Evolutionary conservation across 352 stramenopile genomes (phyloP), one percentile per base, ranked within the genome.

Genomic region (Phytophthora quininea): DNA sequence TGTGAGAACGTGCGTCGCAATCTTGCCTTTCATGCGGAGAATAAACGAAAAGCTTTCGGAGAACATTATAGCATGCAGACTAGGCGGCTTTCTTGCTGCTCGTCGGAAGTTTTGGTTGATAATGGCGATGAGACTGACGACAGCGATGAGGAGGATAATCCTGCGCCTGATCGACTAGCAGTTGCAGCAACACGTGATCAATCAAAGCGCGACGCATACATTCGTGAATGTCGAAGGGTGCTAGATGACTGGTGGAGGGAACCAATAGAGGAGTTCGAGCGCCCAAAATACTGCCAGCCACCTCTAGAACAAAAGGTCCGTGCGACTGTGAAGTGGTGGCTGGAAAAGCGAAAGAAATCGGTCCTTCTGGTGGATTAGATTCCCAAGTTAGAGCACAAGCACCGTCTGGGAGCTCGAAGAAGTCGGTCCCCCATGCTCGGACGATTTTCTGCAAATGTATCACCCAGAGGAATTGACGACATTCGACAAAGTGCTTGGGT

Each of bases 171-270:
- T 31, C 59, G 69, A 19, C 64, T 60, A 31, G 42, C 77, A 12
- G 62, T 63, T 11, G 40, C 60, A 37, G 54, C 47, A 5, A 68
- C 62, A 38, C 73, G 75, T 8, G 62, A 87, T 50, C 73, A 88
- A 29, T 71, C 82, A 9, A 89, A 89, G 27, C 81, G 86, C 27
- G 83, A 93, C 45, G 81, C 79, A 7, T 95, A 93, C 58, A 80
- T 93, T 54, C 83, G 71, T n/a, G 86, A 93, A 49, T 95, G 86
- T 58, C 89, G 82, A 50, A 68, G 80, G 5, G 72, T 95, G 24
- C 62, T 95, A 12, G 81, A 91, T 50, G 85, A 95, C 48, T 97
- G 91, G 91, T 97, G 91, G 91, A 88, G 88, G 37, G 68, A 84
- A n/a, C 85, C 89, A 8, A 67, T 97, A 12, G 77, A 93, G 30